Conservation (phyloP, 345 rosid genomes). For the Capsella bursapastoris region DNA sequence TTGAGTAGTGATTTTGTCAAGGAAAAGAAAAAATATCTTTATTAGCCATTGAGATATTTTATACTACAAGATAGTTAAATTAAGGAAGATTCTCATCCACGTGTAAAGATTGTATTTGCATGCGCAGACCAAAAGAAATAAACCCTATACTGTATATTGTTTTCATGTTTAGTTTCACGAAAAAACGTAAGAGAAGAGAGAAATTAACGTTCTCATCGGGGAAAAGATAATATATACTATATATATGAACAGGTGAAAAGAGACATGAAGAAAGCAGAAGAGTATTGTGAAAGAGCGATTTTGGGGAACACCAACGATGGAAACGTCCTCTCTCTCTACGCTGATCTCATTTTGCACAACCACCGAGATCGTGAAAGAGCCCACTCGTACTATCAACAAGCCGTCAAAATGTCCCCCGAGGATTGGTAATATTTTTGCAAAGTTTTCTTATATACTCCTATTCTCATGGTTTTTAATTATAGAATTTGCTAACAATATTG, state of each 20-base stretch:
- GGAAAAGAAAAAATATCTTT: neutral
- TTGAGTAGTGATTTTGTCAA: neutral
- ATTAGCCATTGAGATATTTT: neutral
- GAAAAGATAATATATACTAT: neutral
- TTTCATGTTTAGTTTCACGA: conserved; percentile 13
- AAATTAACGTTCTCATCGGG: neutral
- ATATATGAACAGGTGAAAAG: conserved; percentile 52
- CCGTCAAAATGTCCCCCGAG: conserved; percentile 60
- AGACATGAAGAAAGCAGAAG: conserved; percentile 66
- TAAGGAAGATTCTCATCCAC: neutral
- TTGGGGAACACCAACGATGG: conserved; percentile 68
- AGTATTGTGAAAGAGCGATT: conserved; percentile 67
- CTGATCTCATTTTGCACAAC: conserved; percentile 62
- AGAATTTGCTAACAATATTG: conserved; percentile 10
- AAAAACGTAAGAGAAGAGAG: neutral
- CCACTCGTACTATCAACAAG: conserved; percentile 60
- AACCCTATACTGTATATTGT: too few species aligned
- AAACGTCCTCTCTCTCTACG: conserved; percentile 58
- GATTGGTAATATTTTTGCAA: conserved; percentile 53
- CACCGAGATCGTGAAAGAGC: conserved; percentile 60
- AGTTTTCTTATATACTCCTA: too few species aligned
- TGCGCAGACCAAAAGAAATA: neutral
- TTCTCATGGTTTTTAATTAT: too few species aligned
- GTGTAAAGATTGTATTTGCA: neutral
- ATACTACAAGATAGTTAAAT: neutral